Percentiles rank a stretch among this genome's conserved stretches.
Evolutionary conservation across 805 yeast species (phyloP).

Genomic region (Metschnikowia dekortorum): DNA sequence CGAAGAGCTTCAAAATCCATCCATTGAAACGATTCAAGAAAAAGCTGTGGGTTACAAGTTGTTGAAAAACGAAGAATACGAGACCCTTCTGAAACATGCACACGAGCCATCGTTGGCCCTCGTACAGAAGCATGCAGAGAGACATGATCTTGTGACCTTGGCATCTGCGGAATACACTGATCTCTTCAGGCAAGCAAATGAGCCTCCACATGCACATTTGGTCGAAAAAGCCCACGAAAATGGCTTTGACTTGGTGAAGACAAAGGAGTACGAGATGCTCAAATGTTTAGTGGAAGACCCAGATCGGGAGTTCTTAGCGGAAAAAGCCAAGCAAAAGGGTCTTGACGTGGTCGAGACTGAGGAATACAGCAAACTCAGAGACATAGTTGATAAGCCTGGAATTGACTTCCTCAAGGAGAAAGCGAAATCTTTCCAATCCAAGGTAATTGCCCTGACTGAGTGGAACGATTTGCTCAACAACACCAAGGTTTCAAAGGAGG

Average conservation of each 20-base stretch:
- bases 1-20: constrained; percentile 9
- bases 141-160: constrained; percentile 27
- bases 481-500: background rate
- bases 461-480: background rate
- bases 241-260: constrained; percentile 6
- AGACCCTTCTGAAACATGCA: constrained; percentile 12
- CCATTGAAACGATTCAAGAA: constrained; percentile 13
- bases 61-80: constrained; percentile 14
- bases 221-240: constrained; percentile 12
- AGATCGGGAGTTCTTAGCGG: constrained; percentile 1
- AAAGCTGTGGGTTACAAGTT: constrained; percentile 18
- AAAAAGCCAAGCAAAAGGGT: constrained; percentile 6
- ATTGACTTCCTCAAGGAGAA: background rate
- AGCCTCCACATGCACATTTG: constrained; percentile 24
- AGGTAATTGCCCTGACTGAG: background rate
- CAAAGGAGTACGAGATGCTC: constrained; percentile 4
- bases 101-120: constrained; percentile 25
- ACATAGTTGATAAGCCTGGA: constrained; percentile 5
- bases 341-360: constrained; percentile 1
- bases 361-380: constrained; percentile 5
- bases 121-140: constrained; percentile 33
- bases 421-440: constrained; percentile 4
- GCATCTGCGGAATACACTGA: constrained; percentile 29
- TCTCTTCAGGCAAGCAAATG: constrained; percentile 26
- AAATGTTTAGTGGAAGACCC: constrained; percentile 6